Evolutionary conservation across 768 basidiomycete species (phyloP), one percentile per base, ranked within the genome.

Genomic region (Collybiopsis confluens): DNA sequence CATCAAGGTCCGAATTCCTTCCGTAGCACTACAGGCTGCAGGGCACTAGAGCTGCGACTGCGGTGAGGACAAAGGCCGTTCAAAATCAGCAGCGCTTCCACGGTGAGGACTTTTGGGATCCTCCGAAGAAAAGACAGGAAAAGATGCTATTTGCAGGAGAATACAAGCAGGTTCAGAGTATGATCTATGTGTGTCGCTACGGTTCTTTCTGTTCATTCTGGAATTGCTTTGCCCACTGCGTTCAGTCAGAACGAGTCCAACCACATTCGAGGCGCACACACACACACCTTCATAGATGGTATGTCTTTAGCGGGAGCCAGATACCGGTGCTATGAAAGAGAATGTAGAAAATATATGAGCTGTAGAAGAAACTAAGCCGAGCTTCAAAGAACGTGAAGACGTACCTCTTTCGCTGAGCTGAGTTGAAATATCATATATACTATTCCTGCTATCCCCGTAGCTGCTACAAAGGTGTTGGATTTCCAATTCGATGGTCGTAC

Each of bases 401-500:
- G 11, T 59, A 85, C 85, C 78, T 88, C 86, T 58, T 77, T 77
- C 37, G 75, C 74, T 16, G 83, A 83, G 54, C 81, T 83, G 45
- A 80, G 64, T 36, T 67, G 71, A 75, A 77, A 85, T 24, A 80
- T 73, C 16, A 73, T 76, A 48, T 79, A 85, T 2, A 75, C 75
- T 9, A 79, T 68, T 15, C 73, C 64, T 33, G 73, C 68, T 49
- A 86, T 79, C 0, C 82, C 82, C 45, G 70, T 68, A 56, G 76
- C 72, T 16, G 73, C 70, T 23, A 86, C 73, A 3, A 73, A 74
- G 3, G 86, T 87, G 70, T 85, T 86, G 23, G 75, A 62, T 58
- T 74, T 75, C 86, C 86, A 88, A 65, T 85, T 86, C 18, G 75
- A 63, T 15, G 86, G 86, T 15, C 84, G 77, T 30, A 80, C 78